Evolutionary conservation across 768 basidiomycete genomes (phyloP), one percentile per base, ranked within the genome.

Genomic region (Pleurotus cornucopiae): DNA sequence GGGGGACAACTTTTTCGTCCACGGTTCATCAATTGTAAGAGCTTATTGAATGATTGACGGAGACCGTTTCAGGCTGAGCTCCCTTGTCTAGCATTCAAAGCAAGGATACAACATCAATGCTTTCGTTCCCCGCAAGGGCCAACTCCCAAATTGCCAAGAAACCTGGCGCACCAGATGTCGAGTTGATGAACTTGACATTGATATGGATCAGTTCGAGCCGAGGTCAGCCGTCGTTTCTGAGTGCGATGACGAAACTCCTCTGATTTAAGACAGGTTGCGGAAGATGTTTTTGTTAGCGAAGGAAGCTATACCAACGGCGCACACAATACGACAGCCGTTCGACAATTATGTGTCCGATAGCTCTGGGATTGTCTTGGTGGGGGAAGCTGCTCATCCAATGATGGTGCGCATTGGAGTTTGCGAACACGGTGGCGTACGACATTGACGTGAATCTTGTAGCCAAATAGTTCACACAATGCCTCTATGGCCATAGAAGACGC

Each of bases 401-500:
- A 68, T 80, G 63, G 84, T 74, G 58, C 54, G 69, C 62, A 13
- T 44, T 26, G 11, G 26, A 34, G 46, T 46, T 34, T 34, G 30
- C 11, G 11, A 34, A 34, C 30, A 34, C 7, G 30, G 30, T 9
- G 30, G 30, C 30, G 30, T 34, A 34, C 30, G 9, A 11, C 11
- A 34, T 34, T 34, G 11, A 34, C 30, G 30, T 34, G 30, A 34
- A 34, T 34, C 56, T 46, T 23, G 5, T 57, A 85, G 84, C 82
- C 82, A n/a, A 75, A 77, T 30, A 78, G 77, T 1, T 73, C 76
- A 26, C 79, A 85, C 63, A 73, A 74, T 21, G 73, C 78, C 1
- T 76, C 76, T 9, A 71, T 85, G 55, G 74, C 73, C 3, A 70
- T 86, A 18, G 86, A 88, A 67, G 86, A 87, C 60, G 83, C 84